These are phyloP conservation scores for Lactarius sp. DNA, from an alignment of 768 basidiomycete species.

Conservation along the genomic window DNA sequence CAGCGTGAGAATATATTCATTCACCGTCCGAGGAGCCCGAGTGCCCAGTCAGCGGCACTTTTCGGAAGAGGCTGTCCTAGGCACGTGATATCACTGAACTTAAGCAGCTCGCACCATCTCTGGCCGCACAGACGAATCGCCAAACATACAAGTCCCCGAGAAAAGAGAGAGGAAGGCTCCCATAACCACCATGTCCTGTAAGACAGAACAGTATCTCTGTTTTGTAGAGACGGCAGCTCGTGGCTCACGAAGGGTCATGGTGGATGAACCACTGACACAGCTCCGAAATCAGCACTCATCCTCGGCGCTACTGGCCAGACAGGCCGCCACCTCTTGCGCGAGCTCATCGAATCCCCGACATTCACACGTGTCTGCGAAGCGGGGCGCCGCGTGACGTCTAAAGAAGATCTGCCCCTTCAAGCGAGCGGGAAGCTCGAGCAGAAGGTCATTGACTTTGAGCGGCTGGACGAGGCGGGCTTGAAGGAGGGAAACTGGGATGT, in stretches of 20 bases:
- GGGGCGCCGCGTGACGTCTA: constrained; percentile 56
- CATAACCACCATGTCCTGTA: constrained; percentile 1
- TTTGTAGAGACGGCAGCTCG: neutral
- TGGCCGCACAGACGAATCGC: too few relatives aligned
- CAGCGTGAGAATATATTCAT: too few relatives aligned
- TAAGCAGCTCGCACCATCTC: too few relatives aligned
- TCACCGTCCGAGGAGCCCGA: too few relatives aligned
- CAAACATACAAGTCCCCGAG: too few relatives aligned
- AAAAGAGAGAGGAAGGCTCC: too few relatives aligned
- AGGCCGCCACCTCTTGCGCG: constrained; percentile 55
- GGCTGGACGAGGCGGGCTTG: constrained; percentile 47
- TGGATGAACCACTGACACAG: neutral
- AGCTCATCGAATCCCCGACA: constrained; percentile 53
- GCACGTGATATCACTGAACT: too few relatives aligned
- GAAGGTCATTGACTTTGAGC: constrained; percentile 65
- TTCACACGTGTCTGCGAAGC: constrained; percentile 63
- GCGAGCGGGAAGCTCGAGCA: constrained; percentile 59
- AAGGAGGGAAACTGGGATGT: constrained; percentile 64
- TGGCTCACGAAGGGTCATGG: neutral
- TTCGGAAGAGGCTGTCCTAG: too few relatives aligned
- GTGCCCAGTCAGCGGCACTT: too few relatives aligned
- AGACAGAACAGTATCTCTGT: neutral
- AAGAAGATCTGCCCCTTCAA: constrained; percentile 37
- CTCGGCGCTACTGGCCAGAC: constrained; percentile 71
- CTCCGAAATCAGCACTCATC: constrained; percentile 49